Evolutionary conservation across 345 rosid genomes (phyloP).

Genomic region (Litchi chinensis): DNA sequence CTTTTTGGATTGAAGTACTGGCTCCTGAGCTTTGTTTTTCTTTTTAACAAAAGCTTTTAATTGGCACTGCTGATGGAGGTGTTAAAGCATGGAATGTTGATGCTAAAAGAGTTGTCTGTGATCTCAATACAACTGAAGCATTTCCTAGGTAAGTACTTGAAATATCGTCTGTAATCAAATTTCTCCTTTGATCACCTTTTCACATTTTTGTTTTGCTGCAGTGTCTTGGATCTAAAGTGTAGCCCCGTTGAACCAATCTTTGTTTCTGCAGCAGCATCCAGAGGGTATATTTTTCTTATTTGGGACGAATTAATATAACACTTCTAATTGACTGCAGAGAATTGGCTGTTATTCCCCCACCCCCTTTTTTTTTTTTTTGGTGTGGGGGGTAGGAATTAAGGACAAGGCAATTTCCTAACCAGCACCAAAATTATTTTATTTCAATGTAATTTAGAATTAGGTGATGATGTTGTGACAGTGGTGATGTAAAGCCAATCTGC

Average conservation of each 20-base stretch:
- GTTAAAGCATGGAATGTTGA: slow-evolving; percentile 83
- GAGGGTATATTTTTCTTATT: slow-evolving; percentile 35
- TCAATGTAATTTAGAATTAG: neutral
- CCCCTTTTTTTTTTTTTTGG: too few relatives aligned
- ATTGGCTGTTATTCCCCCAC: neutral
- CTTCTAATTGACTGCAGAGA: neutral
- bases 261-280: slow-evolving; percentile 75
- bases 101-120: slow-evolving; percentile 81
- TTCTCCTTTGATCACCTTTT: slow-evolving; percentile 18
- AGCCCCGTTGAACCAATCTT: slow-evolving; percentile 79
- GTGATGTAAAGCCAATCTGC: neutral
- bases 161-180: neutral
- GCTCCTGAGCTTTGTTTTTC: slow-evolving; percentile 26
- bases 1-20: slow-evolving; percentile 16
- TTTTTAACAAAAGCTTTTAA: slow-evolving; percentile 59
- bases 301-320: neutral
- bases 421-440: neutral
- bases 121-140: slow-evolving; percentile 57
- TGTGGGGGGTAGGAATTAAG: too few relatives aligned
- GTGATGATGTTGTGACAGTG: neutral
- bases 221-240: slow-evolving; percentile 75
- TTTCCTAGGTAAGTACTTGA: slow-evolving; percentile 52
- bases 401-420: neutral
- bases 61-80: slow-evolving; percentile 80
- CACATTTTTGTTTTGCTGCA: slow-evolving; percentile 29